phyloP scores from a whole-genome alignment of 495 filamentous ascomycete species.

The Beverwykella pulmonaria region DNA sequence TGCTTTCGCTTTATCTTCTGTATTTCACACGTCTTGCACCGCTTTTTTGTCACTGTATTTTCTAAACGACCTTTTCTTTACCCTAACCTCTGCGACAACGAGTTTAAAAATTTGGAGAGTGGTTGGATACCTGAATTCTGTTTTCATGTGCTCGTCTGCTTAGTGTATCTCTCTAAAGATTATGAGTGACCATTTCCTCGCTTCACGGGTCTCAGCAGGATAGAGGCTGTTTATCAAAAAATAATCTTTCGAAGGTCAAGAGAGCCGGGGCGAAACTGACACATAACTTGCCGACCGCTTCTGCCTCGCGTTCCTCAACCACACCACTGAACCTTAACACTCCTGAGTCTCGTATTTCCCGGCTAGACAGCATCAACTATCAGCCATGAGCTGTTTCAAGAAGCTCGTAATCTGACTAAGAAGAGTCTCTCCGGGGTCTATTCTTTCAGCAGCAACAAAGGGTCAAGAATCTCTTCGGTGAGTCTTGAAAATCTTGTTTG shows the following conservation, averaged over 20 bases:
- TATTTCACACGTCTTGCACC: too few species aligned
- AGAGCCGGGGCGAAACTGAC: neutral
- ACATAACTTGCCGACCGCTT: neutral
- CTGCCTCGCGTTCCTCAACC: neutral
- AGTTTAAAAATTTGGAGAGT: too few species aligned
- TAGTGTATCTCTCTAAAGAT: too few species aligned
- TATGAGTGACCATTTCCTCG: too few species aligned
- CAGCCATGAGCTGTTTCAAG: conserved; percentile 24
- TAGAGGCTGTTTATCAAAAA: conserved; percentile 13
- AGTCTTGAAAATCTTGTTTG: neutral
- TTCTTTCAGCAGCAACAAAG: conserved; percentile 8
- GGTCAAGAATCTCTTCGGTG: neutral
- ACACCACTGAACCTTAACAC: neutral
- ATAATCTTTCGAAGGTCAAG: conserved; percentile 8
- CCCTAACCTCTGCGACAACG: too few species aligned
- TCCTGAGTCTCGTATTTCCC: neutral
- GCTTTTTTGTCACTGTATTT: too few species aligned
- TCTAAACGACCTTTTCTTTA: too few species aligned
- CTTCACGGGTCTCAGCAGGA: too few species aligned
- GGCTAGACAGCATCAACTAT: neutral
- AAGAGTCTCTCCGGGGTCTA: conserved; percentile 33
- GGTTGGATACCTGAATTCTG: too few species aligned
- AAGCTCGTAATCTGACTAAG: conserved; percentile 25
- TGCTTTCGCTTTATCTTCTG: too few species aligned
- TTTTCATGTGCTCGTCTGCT: too few species aligned